Base-by-base conservation (phyloP, 2,329 filamentous ascomycete genomes). In the Thielaviopsis cerberus region DNA sequence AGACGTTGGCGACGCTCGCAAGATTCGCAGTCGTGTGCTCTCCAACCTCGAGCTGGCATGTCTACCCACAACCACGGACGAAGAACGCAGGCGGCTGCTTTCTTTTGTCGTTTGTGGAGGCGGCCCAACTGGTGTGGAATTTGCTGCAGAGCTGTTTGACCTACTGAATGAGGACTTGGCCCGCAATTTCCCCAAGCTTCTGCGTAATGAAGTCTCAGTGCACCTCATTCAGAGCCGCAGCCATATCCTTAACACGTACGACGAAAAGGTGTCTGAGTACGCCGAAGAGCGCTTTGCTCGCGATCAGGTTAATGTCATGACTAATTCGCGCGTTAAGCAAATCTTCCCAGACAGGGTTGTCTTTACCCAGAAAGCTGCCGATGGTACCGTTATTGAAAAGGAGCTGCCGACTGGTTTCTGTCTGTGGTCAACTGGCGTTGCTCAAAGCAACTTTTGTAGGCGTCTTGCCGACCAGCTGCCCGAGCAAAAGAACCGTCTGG, bases 211-310 rank as follows among this genome's bases (percentile, higher is more conserved):
- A 69, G 94, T 98, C 54, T 97, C 92, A 0, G 91, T 98, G 1
- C 94, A 98, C 67, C 77, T 98, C 53, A 96, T 98, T 62, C 92
- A 98, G 68, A 94, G 88, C 65, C 81, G 92, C 60, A 83, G 86
- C 48, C 92, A 98, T 65, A 98, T 98, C 62, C 76, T 98, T 27
- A 98, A 98, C 73, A 98, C 92, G 0, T 98, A 98, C 67, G 92
- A 98, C 63, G 92, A 98, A 71, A 85, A 88, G 0, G 77, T 98
- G 1, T 96, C 90, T 11, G 82, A 83, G 67, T 98, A 94, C 67
- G 91, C 92, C 22, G 92, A 98, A 71, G 81, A 87, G 57, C 83
- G 87, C 50, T 96, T 98, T 66, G 81, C 86, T 20, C 88, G 92
- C 66, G 92, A 98, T 68, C 82, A 90, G 64, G 85, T 98, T 59